These are phyloP conservation scores for Articulospora tetracladia DNA, from an alignment of 495 filamentous ascomycete genomes.

Conservation along the genomic window DNA sequence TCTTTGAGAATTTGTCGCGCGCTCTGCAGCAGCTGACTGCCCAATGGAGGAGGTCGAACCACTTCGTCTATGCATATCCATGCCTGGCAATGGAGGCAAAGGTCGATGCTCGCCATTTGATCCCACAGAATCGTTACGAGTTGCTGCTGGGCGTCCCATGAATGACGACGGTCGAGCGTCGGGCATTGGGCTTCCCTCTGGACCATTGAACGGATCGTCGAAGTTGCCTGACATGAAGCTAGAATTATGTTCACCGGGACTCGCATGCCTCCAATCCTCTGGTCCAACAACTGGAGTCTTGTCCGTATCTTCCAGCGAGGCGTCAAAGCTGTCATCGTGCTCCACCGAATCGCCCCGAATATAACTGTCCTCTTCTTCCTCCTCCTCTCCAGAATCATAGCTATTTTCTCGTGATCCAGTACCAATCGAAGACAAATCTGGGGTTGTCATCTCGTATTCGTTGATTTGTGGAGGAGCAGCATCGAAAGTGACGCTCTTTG, in stretches of 20 bases:
- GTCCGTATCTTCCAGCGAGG: constrained; percentile 87
- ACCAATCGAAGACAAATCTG: constrained; percentile 83
- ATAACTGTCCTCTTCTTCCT: constrained; percentile 73
- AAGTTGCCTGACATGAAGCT: constrained; percentile 47
- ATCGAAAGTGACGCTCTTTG: constrained; percentile 96
- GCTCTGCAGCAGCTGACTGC: constrained; percentile 61
- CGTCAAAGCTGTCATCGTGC: constrained; percentile 89
- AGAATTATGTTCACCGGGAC: constrained; percentile 41
- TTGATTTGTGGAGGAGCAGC: constrained; percentile 89
- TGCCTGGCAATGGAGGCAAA: constrained; percentile 67
- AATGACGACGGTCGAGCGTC: constrained; percentile 32
- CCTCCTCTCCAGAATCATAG: constrained; percentile 72
- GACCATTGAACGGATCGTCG: constrained; percentile 66
- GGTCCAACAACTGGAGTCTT: constrained; percentile 96
- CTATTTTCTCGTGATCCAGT: constrained; percentile 87
- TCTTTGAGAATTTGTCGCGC: constrained; percentile 54
- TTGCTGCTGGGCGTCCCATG: constrained; percentile 31
- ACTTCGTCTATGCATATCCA: constrained; percentile 30
- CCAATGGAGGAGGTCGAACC: constrained; percentile 39
- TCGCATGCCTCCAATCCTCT: constrained; percentile 89
- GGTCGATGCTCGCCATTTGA: constrained; percentile 73
- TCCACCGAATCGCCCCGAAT: constrained; percentile 61
- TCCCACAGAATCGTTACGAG: constrained; percentile 59
- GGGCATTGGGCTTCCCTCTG: constrained; percentile 59
- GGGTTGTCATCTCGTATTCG: constrained; percentile 96